phyloP scores from a whole-genome alignment of 345 rosid species.

The Sisymbrium irio region DNA sequence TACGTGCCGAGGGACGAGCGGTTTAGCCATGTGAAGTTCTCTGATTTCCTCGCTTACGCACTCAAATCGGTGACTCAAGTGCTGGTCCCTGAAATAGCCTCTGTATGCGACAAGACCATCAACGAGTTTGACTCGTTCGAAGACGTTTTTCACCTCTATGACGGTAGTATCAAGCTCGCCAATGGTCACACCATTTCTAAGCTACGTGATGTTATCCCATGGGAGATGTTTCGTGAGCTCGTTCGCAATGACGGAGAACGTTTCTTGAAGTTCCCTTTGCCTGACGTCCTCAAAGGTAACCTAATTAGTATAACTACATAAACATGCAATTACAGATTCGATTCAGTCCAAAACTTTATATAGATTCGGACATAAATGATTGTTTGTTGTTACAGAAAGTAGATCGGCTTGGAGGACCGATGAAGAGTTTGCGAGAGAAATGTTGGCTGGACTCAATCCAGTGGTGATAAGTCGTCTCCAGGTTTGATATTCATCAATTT shows the following conservation, averaged over 20 bases:
- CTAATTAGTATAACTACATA: background rate
- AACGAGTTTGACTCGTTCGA: conserved; percentile 80
- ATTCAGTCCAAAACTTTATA: background rate
- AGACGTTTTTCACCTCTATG: conserved; percentile 67
- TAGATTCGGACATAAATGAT: background rate
- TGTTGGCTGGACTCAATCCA: conserved; percentile 89
- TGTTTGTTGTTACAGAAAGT: conserved; percentile 24
- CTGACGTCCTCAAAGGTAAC: conserved; percentile 82
- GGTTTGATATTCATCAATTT: conserved; percentile 7
- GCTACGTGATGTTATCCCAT: conserved; percentile 65
- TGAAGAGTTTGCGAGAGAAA: conserved; percentile 71
- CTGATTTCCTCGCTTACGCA: conserved; percentile 83
- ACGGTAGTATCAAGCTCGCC: conserved; percentile 58
- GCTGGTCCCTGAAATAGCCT: conserved; percentile 58
- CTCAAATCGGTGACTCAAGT: conserved; percentile 68
- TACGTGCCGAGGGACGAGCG: conserved; percentile 93
- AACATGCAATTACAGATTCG: background rate
- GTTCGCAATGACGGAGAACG: conserved; percentile 74
- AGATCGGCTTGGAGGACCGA: conserved; percentile 72
- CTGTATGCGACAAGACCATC: conserved; percentile 68
- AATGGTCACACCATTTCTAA: conserved; percentile 33
- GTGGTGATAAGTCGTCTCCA: conserved; percentile 49
- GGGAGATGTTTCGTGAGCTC: conserved; percentile 89
- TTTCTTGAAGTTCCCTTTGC: conserved; percentile 69
- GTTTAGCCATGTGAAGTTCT: conserved; percentile 72